phyloP scores from a whole-genome alignment of 2,329 filamentous ascomycete species.

The Claviceps sp. region DNA sequence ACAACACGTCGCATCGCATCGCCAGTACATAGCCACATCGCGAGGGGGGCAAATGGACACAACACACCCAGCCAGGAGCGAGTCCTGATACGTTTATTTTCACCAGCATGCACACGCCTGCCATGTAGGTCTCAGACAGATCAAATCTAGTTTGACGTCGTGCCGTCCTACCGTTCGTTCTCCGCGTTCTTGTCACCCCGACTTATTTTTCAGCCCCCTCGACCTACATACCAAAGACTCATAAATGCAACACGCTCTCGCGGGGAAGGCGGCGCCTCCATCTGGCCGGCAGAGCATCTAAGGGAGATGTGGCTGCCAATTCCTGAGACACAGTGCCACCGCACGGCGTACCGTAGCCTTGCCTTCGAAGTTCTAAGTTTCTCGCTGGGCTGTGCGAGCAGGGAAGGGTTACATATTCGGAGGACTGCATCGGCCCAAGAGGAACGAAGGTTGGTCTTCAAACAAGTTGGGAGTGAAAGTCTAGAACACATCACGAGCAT shows the following conservation, averaged over 20 bases:
- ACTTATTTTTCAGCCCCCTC: too few species aligned
- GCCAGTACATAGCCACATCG: neutral
- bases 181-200: neutral
- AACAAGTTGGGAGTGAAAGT: neutral
- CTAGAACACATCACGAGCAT: conserved; percentile 2
- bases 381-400: too few species aligned
- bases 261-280: neutral
- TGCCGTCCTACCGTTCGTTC: neutral
- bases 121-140: conserved; percentile 1
- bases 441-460: neutral
- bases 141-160: neutral
- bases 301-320: neutral
- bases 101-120: neutral
- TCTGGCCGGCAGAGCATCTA: neutral
- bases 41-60: neutral
- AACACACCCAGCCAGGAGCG: too few species aligned
- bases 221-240: too few species aligned
- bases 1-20: neutral
- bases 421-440: too few species aligned
- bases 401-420: too few species aligned
- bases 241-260: too few species aligned
- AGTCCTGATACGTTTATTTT: too few species aligned
- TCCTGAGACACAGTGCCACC: neutral
- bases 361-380: too few species aligned
- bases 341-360: neutral